Evolutionary conservation across 208 protist genomes (phyloP).

Genomic region (Wallacemonas sp.): DNA sequence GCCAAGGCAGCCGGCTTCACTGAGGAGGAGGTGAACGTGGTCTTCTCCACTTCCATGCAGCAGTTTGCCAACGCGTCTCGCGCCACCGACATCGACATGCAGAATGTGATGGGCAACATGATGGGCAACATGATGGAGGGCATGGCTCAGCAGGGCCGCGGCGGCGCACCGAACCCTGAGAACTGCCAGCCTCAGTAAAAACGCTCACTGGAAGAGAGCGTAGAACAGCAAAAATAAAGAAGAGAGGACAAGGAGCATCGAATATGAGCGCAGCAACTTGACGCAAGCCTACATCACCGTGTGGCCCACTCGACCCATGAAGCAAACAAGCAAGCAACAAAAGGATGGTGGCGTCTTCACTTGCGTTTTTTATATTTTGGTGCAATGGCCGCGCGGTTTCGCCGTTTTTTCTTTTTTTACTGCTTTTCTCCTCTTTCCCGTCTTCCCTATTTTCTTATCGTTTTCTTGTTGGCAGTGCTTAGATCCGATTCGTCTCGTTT

Average conservation of each 20-base stretch:
- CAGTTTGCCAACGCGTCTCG: constrained; percentile 24
- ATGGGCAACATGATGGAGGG: constrained; percentile 33
- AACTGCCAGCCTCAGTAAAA: constrained; percentile 43
- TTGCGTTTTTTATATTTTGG: constrained; percentile 7
- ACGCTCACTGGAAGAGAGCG: background rate
- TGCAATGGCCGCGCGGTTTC: background rate
- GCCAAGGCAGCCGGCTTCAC: constrained; percentile 45
- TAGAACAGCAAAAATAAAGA: background rate
- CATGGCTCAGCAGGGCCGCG: constrained; percentile 8
- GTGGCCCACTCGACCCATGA: too few relatives aligned
- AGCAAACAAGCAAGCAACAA: too few relatives aligned
- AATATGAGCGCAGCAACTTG: too few relatives aligned
- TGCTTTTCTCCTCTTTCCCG: too few relatives aligned
- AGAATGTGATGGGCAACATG: constrained; percentile 38
- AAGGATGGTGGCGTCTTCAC: too few relatives aligned
- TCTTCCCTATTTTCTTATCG: too few relatives aligned
- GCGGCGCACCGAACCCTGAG: constrained; percentile 11
- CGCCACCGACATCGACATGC: constrained; percentile 20
- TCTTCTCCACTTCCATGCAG: constrained; percentile 31
- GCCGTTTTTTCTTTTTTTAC: constrained; percentile 21
- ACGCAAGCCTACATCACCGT: too few relatives aligned
- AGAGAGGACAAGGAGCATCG: background rate
- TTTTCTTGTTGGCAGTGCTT: too few relatives aligned
- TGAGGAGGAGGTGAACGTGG: constrained; percentile 30
- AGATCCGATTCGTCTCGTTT: too few relatives aligned